Conservation (phyloP, 306 rosid genomes). For the Boehmeria nivea region DNA sequence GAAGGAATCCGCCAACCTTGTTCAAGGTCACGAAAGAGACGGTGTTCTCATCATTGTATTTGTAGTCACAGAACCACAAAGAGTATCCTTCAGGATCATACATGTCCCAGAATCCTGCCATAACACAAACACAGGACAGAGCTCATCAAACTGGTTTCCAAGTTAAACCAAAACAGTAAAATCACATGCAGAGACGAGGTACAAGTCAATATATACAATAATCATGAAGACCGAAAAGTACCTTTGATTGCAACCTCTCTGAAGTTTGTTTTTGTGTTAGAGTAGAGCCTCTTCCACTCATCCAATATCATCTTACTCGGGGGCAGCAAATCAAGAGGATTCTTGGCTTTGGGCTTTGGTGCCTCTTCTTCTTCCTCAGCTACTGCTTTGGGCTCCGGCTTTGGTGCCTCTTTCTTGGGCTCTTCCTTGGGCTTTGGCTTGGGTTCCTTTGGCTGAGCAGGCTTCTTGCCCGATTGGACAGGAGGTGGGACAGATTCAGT, state of each 20-base stretch:
- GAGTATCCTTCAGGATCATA: slow-evolving; percentile 93
- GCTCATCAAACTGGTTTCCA: background rate
- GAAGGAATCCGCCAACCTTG: slow-evolving; percentile 83
- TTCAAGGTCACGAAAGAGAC: slow-evolving; percentile 81
- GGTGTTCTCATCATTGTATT: slow-evolving; percentile 75
- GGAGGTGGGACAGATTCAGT: slow-evolving; percentile 41
- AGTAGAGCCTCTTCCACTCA: slow-evolving; percentile 91
- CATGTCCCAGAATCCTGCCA: slow-evolving; percentile 90
- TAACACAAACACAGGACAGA: background rate
- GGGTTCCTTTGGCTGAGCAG: slow-evolving; percentile 55
- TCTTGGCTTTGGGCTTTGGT: slow-evolving; percentile 87
- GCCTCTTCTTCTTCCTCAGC: slow-evolving; percentile 63
- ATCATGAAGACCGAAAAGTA: no score
- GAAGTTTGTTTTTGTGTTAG: slow-evolving; percentile 86
- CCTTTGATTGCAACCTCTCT: slow-evolving; percentile 96
- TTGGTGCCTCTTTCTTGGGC: slow-evolving; percentile 42
- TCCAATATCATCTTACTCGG: slow-evolving; percentile 86
- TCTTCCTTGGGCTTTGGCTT: slow-evolving; percentile 57
- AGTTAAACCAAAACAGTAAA: background rate
- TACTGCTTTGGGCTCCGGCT: slow-evolving; percentile 53
- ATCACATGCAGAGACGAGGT: no score
- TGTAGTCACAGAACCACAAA: slow-evolving; percentile 91
- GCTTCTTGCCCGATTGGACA: slow-evolving; percentile 60
- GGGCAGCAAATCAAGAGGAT: slow-evolving; percentile 84
- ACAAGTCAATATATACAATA: no score